Percentiles rank a stretch among this genome's conserved stretches.
Evolutionary conservation across 1,284 basidiomycete genomes (phyloP).

Genomic region (Puccinia polysora): DNA sequence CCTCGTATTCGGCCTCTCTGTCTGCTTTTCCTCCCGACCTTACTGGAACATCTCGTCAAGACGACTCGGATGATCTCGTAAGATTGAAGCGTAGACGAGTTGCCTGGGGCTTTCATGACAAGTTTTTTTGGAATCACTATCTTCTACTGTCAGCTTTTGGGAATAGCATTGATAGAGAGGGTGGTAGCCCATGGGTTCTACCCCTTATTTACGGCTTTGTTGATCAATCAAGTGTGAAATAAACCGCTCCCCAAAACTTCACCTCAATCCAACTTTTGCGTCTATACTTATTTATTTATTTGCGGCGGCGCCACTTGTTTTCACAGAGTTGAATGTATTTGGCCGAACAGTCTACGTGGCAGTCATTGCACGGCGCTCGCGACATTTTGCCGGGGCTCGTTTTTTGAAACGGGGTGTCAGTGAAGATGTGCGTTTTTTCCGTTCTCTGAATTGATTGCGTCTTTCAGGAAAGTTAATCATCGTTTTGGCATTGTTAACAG

Average conservation of each 20-base stretch:
- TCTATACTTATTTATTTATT: background rate
- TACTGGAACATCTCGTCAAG: slow-evolving; percentile 45
- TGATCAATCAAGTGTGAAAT: slow-evolving; percentile 83
- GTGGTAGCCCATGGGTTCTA: slow-evolving; percentile 75
- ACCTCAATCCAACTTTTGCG: slow-evolving; percentile 1
- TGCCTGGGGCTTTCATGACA: slow-evolving; percentile 68
- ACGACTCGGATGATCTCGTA: background rate
- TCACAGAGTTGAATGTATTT: slow-evolving; percentile 77
- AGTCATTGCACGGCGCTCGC: slow-evolving; percentile 84
- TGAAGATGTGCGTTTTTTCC: slow-evolving; percentile 63
- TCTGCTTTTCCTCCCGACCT: slow-evolving; percentile 41
- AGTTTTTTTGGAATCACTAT: slow-evolving; percentile 94
- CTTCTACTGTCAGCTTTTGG: slow-evolving; percentile 66
- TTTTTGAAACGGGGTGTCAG: slow-evolving; percentile 94
- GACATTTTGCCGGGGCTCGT: slow-evolving; percentile 91
- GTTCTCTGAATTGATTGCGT: background rate
- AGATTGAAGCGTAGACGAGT: slow-evolving; percentile 30
- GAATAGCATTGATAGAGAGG: slow-evolving; percentile 54
- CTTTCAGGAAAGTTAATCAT: background rate
- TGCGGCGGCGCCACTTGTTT: background rate
- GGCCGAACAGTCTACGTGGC: slow-evolving; percentile 88
- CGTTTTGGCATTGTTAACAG: slow-evolving; percentile 56
- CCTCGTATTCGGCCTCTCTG: slow-evolving; percentile 45
- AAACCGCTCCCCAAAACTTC: slow-evolving; percentile 45
- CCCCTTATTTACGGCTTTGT: slow-evolving; percentile 94